These are phyloP conservation scores for Suillus weaverae DNA, from an alignment of 768 basidiomycete genomes.

Conservation along the genomic window DNA sequence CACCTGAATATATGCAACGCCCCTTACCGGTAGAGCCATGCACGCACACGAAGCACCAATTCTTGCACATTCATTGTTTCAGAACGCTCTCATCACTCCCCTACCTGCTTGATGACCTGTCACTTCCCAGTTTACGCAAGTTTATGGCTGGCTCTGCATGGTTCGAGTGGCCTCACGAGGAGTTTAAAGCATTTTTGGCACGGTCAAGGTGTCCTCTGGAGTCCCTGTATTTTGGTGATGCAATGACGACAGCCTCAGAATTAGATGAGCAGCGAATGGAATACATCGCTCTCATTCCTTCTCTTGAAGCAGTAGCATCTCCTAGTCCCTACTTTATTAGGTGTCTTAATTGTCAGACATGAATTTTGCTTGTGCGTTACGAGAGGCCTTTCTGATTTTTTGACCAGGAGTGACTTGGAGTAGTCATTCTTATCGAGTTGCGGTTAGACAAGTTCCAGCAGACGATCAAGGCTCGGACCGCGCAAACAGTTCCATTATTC, in stretches of 20 bases:
- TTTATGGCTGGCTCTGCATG: not conserved
- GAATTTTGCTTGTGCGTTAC: not conserved
- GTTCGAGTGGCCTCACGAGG: not conserved
- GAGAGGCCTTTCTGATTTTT: not conserved
- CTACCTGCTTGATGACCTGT: not conserved
- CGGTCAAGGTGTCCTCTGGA: not conserved
- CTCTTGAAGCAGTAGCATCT: not conserved
- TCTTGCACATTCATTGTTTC: not conserved
- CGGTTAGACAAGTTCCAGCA: not conserved
- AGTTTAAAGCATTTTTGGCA: not conserved
- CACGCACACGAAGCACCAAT: slow-evolving; percentile 17
- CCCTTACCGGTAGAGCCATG: not conserved
- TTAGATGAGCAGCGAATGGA: not conserved
- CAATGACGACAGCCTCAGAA: no score
- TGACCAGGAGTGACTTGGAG: not conserved
- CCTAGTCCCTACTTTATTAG: no score
- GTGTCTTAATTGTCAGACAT: not conserved
- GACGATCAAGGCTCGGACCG: not conserved
- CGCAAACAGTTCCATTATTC: not conserved
- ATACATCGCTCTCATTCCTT: not conserved
- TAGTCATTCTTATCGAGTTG: not conserved
- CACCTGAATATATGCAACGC: not conserved
- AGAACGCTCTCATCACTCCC: not conserved
- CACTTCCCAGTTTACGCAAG: not conserved
- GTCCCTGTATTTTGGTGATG: not conserved